These are phyloP conservation scores for Myxozyma monticola DNA, from an alignment of 805 yeast species.

Conservation along the genomic window DNA sequence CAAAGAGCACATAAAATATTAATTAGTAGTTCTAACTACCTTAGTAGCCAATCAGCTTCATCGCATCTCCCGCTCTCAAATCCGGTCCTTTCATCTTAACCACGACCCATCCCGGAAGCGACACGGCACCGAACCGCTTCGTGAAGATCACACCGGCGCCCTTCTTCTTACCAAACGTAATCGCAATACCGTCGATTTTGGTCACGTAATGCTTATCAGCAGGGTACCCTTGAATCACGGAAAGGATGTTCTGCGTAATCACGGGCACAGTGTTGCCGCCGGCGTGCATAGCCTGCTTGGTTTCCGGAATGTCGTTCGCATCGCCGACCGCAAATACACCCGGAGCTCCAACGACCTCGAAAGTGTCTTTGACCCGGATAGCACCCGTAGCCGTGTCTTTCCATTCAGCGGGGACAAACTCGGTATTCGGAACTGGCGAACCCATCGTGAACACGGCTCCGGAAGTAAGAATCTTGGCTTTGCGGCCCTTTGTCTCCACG, in stretches of 20 bases:
- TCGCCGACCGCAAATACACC: conserved; percentile 26
- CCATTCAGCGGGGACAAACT: conserved; percentile 13
- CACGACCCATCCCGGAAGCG: neutral
- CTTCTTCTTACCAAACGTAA: neutral
- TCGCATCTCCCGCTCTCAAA: too few species aligned
- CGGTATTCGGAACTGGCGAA: conserved; percentile 9
- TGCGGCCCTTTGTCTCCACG: conserved; percentile 1
- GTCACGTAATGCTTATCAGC: neutral
- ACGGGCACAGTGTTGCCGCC: neutral
- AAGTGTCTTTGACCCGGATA: conserved; percentile 11
- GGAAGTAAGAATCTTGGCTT: neutral
- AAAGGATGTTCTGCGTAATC: neutral
- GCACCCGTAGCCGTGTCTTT: conserved; percentile 12
- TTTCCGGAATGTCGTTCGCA: conserved; percentile 11
- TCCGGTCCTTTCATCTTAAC: neutral
- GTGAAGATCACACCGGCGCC: conserved; percentile 5
- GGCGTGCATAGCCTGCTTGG: conserved; percentile 11
- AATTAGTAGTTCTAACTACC: too few species aligned
- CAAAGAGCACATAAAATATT: too few species aligned
- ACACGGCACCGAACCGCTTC: neutral
- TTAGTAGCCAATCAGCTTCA: too few species aligned
- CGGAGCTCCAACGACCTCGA: conserved; percentile 12
- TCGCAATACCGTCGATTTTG: neutral
- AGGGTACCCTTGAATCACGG: neutral
- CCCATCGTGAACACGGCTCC: conserved; percentile 13